Evolutionary conservation across 2,329 filamentous ascomycete species (phyloP), one percentile per base, ranked within the genome.

Genomic region (Xylaria sp.): DNA sequence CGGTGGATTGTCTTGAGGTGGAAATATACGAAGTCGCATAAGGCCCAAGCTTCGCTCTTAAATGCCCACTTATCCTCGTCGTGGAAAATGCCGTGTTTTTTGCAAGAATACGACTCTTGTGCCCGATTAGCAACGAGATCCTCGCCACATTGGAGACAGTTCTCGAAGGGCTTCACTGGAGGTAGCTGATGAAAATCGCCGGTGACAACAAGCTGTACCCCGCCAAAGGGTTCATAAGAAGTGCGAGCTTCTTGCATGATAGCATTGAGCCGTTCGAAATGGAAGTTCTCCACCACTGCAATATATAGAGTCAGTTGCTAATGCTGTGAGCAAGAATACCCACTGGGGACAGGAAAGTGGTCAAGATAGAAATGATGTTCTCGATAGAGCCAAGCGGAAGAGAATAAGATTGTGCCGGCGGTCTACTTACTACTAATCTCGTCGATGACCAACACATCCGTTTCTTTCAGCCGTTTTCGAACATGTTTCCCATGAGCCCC

Each of bases 181-280:
- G 89, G 85, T 0, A 91, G 76, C 72, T 90, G 87, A 70, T 84
- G 89, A 66, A 90, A 90, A 71, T 91, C 89, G 0, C 88, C 88
- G 0, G 85, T 87, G 4, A 88, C 83, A 10, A 90, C 77, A 13
- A 89, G 59, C 72, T 90, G 87, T 2, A 86, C 81, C 1, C 87
- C 87, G 0, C 83, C 83, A 70, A 83, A 81, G 1, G 65, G 66
- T 9, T 73, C 69, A 1, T 61, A 57, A 6, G 34, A 58, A 5
- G n/a, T 20, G 20, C 79, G 77, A 28, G 77, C 79, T 1, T 61
- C 69, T 67, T 86, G 86, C 80, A 84, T 83, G 2, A 87, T 73
- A 3, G 73, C 76, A 66, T 87, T 85, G 13, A 88, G 77, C 13
- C 87, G 82, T 67, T 87, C 83, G 34, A 89, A 84, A 57, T 85